These are phyloP conservation scores for Claviceps paspali DNA, from an alignment of 2,329 filamentous ascomycete genomes.

Conservation along the genomic window DNA sequence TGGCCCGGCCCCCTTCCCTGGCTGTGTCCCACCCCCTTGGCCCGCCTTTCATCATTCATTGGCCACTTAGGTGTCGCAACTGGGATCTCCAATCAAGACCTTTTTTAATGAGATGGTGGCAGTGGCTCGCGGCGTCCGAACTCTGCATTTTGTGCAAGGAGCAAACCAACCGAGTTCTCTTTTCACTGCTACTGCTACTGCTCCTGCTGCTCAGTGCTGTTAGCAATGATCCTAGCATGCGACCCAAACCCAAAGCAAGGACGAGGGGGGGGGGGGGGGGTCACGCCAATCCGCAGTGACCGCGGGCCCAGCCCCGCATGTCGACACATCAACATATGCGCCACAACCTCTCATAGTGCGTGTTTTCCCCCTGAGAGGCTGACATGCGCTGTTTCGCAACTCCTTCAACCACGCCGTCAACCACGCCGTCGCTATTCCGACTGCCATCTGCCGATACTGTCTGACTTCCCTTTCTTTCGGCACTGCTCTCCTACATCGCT, in stretches of 20 bases:
- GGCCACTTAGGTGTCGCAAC: not conserved
- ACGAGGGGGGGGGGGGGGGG: too few species aligned
- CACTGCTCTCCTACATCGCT: not conserved
- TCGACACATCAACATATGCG: not conserved
- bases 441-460: not conserved
- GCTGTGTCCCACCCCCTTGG: not conserved
- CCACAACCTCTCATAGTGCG: slow-evolving; percentile 3
- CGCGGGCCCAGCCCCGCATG: too few species aligned
- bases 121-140: too few species aligned
- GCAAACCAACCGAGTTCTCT: too few species aligned
- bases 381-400: slow-evolving; percentile 1
- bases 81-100: not conserved
- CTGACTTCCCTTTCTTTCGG: not conserved
- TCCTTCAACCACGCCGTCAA: slow-evolving; percentile 2
- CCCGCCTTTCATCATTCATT: not conserved
- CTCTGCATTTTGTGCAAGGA: too few species aligned
- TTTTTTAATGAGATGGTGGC: not conserved
- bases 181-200: too few species aligned
- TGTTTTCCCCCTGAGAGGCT: not conserved
- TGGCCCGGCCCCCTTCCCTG: not conserved
- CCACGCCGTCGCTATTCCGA: not conserved
- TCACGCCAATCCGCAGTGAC: not conserved
- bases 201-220: too few species aligned
- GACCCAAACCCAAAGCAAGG: too few species aligned
- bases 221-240: too few species aligned